Conservation (phyloP, 306 rosid species). For the Prunus fruticosa region DNA sequence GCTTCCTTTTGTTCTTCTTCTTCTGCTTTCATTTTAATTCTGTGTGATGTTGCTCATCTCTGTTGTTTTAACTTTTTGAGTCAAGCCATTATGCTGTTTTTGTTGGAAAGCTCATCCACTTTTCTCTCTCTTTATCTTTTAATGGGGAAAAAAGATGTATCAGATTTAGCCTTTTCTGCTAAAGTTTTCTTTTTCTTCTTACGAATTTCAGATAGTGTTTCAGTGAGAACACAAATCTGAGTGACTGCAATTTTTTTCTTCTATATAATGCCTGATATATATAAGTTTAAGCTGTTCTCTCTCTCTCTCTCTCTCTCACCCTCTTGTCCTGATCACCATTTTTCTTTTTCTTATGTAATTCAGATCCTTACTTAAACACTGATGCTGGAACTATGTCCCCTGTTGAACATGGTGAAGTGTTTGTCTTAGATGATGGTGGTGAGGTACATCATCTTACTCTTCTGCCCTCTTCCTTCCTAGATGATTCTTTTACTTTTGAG, state of each 20-base stretch:
- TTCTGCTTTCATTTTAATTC: neutral
- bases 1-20: neutral
- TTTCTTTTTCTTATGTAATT: conserved; percentile 7
- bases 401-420: conserved; percentile 94
- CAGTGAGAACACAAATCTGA: neutral
- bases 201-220: neutral
- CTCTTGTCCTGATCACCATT: neutral
- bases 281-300: neutral
- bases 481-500: neutral
- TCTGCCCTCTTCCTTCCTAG: neutral
- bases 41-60: neutral
- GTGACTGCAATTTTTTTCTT: neutral
- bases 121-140: neutral
- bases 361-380: conserved; percentile 97
- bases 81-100: neutral
- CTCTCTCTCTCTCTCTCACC: too few relatives aligned
- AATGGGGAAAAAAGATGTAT: neutral
- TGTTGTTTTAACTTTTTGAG: conserved; percentile 8
- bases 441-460: conserved; percentile 54
- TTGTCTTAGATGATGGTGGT: conserved; percentile 92
- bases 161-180: conserved; percentile 10
- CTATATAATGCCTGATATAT: neutral
- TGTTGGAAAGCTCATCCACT: conserved; percentile 11
- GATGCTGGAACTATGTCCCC: conserved; percentile 99
- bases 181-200: neutral